Conservation (phyloP, 768 basidiomycete species). For the Megacollybia marginata region DNA sequence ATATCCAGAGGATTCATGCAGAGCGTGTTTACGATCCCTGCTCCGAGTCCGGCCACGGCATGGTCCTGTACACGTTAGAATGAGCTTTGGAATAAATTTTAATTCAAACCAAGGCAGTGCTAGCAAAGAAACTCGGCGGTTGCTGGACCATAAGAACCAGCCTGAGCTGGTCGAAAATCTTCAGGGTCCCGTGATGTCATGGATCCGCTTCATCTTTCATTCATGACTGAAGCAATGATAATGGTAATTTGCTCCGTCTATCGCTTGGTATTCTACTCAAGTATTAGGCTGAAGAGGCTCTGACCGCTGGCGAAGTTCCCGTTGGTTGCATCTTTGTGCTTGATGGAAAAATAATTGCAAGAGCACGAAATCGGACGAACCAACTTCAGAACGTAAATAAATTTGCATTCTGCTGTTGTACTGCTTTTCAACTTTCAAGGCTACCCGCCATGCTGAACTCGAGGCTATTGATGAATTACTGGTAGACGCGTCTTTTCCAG, state of each 20-base stretch:
- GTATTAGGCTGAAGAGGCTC: slow-evolving; percentile 74
- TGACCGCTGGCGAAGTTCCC: slow-evolving; percentile 82
- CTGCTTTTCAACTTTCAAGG: slow-evolving; percentile 37
- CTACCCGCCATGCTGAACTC: slow-evolving; percentile 94
- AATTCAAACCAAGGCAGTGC: slow-evolving; percentile 36
- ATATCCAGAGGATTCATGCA: slow-evolving; percentile 98
- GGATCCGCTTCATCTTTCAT: slow-evolving; percentile 32
- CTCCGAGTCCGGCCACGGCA: slow-evolving; percentile 88
- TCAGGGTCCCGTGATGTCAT: not conserved
- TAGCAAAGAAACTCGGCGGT: slow-evolving; percentile 45
- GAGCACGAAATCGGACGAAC: slow-evolving; percentile 90
- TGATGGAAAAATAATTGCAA: slow-evolving; percentile 67
- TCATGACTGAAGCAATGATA: slow-evolving; percentile 78
- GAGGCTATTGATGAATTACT: slow-evolving; percentile 92
- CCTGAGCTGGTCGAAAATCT: not conserved
- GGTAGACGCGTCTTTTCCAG: slow-evolving; percentile 45
- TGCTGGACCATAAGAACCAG: slow-evolving; percentile 28
- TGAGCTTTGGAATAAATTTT: not conserved
- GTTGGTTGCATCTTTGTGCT: slow-evolving; percentile 96
- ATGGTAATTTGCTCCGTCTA: slow-evolving; percentile 48
- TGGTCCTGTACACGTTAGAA: slow-evolving; percentile 61
- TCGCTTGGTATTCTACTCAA: slow-evolving; percentile 6
- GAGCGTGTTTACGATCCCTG: slow-evolving; percentile 85
- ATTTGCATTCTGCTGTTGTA: not conserved
- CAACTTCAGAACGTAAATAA: slow-evolving; percentile 77